Evolutionary conservation across 2,329 filamentous ascomycete genomes (phyloP), one percentile per base, ranked within the genome.

Genomic region (Penicillium sp.): DNA sequence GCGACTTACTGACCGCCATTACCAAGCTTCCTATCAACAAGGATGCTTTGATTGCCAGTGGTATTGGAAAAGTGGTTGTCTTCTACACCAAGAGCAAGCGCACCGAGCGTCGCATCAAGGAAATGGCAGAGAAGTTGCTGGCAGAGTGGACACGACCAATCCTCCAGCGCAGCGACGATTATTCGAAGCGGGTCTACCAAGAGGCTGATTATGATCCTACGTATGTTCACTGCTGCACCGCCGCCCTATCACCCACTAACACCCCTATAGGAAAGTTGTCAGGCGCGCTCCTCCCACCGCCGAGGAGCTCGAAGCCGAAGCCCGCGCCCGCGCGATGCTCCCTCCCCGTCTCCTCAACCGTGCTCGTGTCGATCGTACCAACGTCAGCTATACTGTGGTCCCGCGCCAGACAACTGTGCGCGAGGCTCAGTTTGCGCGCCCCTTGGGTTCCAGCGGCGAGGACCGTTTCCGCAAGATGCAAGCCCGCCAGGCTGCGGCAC

Each of bases 41-140:
- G 66, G 93, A 97, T 61, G 80, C 85, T 2, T 78, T 98, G 13
- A 78, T 94, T 21, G 90, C 89, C 57, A 95, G 88, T 61, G 90
- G 91, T 19, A 93, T 98, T 57, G 93, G 93, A 64, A 96, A 96
- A 69, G 88, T 98, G 42, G 85, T 96, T 45, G 81, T 95, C 55
- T 98, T 96, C 74, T 98, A 98, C 72, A 96, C 90, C 44, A 90
- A 90, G 71, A 95, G 87, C 75, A 94, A 90, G 74, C 85, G 88
- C 58, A 86, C 90, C 1, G 88, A 97, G 70, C 76, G 84, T 4
- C 79, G 78, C 53, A 96, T 98, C 75, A 96, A 96, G 76, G 84
- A 91, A 58, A 88, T 90, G 72, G 93, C 93, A 0, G 90, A 97
- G 73, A 82, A 87, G 43, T 76, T 97, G n/a, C 77, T 96, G 49